These are phyloP conservation scores for Saccharomycopsis oosterbeekiorum DNA, from an alignment of 805 yeast species.

Conservation along the genomic window DNA sequence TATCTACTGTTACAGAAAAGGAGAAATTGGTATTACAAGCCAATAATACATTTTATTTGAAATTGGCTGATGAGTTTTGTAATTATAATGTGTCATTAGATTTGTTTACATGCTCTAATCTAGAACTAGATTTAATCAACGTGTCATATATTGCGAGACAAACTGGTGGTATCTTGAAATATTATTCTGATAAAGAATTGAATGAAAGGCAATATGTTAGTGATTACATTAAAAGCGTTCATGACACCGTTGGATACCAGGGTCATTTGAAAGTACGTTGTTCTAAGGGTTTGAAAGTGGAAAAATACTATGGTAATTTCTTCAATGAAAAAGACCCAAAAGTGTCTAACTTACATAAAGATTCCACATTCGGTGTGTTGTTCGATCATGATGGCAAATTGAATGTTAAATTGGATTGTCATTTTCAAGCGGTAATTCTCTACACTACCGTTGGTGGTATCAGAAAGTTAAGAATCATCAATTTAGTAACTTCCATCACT, in stretches of 20 bases:
- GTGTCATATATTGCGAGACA: conserved; percentile 51
- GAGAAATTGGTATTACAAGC: conserved; percentile 48
- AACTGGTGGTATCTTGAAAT: conserved; percentile 62
- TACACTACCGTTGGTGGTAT: conserved; percentile 72
- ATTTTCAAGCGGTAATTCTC: conserved; percentile 82
- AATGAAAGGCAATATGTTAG: conserved; percentile 61
- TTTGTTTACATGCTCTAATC: conserved; percentile 55
- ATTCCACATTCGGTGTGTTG: conserved; percentile 60
- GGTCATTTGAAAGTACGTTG: conserved; percentile 78
- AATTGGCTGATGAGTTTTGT: conserved; percentile 47
- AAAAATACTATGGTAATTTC: conserved; percentile 60
- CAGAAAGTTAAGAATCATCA: conserved; percentile 80
- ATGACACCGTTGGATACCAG: conserved; percentile 57
- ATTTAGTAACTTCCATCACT: conserved; percentile 72
- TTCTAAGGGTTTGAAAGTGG: conserved; percentile 77
- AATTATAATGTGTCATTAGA: conserved; percentile 63
- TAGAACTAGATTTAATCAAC: conserved; percentile 64
- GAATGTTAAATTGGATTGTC: conserved; percentile 63
- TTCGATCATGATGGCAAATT: conserved; percentile 71
- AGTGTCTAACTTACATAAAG: conserved; percentile 54
- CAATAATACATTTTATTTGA: conserved; percentile 50
- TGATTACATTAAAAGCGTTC: conserved; percentile 45
- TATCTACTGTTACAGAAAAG: conserved; percentile 19
- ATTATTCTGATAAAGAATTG: conserved; percentile 57
- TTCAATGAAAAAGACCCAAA: conserved; percentile 42